Evolutionary conservation across 2,329 filamentous ascomycete species (phyloP), one percentile per base, ranked within the genome.

Genomic region (Aureobasidium sp.): DNA sequence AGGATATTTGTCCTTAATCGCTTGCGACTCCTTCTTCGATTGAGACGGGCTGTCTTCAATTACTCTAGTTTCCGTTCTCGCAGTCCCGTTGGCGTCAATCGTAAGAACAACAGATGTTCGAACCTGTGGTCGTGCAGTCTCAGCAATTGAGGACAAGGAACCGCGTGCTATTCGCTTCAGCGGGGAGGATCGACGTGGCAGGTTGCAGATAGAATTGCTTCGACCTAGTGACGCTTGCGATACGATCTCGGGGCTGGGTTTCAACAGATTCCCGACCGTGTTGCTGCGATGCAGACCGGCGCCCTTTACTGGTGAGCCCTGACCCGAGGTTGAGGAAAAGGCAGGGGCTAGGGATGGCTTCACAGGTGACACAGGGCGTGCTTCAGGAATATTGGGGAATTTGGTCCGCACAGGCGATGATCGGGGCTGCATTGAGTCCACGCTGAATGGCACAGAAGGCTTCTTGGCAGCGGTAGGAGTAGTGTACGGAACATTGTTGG

Each of bases 391-490:
- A 17, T 17, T 62, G 62, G 34, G 65, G 32, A 58, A 55, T 20
- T 68, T 68, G 17, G 65, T 65, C 7, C 68, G 63, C 32, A 37
- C 42, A 8, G 72, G 72, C 9, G 72, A 74, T 58, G 71, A 73
- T 64, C 71, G 73, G 5, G 73, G 67, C 71, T 81, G 73, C 51
- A 72, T 81, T 15, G 79, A 79, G 65, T 82, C 74, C 10, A 82
- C 78, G 34, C 75, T 73, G 20, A 73, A 27, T n/a, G 29, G 13
- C 23, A 27, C 32, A 5, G 44, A 37, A 13, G 34, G 34, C 27
- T 60, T 60, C 26, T 42, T 50, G 34, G 36, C 12, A 34, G 46
- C 34, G 17, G 46, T 41, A 10, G 57, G 57, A 51, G 57, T 60
- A 23, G 57, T 29, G 34, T 60, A 60, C 23, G 57, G 34, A 9